Evolutionary conservation across 495 filamentous ascomycete genomes (phyloP).

Genomic region (Chaetomium tenue): DNA sequence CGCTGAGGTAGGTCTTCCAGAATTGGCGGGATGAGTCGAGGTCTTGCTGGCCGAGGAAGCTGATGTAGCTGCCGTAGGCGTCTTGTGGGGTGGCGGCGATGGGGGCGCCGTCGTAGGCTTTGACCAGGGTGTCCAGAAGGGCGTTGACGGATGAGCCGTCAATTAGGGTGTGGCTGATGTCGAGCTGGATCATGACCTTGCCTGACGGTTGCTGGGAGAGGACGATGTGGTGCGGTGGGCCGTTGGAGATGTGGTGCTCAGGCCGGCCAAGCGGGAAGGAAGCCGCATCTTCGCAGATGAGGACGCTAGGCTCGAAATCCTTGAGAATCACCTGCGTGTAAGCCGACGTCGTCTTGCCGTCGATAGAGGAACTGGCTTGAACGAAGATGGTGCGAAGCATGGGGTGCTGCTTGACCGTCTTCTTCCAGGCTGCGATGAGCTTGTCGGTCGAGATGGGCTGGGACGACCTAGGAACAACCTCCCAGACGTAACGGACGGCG

Average conservation of each 20-base stretch:
- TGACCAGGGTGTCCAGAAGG: slow-evolving; percentile 5
- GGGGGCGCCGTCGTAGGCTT: slow-evolving; percentile 1
- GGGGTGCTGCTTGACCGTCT: slow-evolving; percentile 50
- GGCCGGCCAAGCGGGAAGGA: not conserved
- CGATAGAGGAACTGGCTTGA: slow-evolving; percentile 38
- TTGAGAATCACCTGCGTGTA: slow-evolving; percentile 57
- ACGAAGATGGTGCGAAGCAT: slow-evolving; percentile 54
- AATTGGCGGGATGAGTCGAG: not conserved
- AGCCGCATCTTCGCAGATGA: slow-evolving; percentile 41
- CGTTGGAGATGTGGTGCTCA: slow-evolving; percentile 28
- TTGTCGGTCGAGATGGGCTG: not conserved
- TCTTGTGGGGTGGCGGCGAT: not conserved
- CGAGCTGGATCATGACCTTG: slow-evolving; percentile 48
- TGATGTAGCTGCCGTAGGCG: slow-evolving; percentile 13
- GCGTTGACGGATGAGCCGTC: slow-evolving; percentile 42
- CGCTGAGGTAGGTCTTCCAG: slow-evolving; percentile 15
- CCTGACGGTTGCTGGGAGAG: slow-evolving; percentile 47
- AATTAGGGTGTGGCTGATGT: slow-evolving; percentile 57
- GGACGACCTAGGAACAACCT: not conserved
- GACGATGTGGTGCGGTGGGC: slow-evolving; percentile 51
- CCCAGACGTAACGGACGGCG: slow-evolving; percentile 5
- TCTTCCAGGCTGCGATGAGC: slow-evolving; percentile 4
- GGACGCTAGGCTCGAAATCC: slow-evolving; percentile 36
- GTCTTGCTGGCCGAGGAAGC: slow-evolving; percentile 1
- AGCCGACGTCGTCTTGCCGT: slow-evolving; percentile 44